phyloP scores from a whole-genome alignment of 495 filamentous ascomycete species.

The Podospora tetraspora region DNA sequence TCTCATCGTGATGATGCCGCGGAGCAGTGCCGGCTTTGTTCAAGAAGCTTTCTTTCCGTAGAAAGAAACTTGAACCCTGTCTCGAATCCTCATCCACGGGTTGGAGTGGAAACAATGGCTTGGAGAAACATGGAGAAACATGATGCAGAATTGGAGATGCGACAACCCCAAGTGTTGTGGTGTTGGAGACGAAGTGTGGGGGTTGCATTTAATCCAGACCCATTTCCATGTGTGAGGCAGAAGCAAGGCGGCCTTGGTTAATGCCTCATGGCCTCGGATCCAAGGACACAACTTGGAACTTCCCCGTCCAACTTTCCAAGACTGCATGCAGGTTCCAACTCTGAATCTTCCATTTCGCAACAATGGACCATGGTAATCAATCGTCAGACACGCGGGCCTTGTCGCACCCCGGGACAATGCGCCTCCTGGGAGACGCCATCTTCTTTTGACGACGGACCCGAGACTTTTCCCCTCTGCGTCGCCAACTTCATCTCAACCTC shows the following conservation, averaged over 20 bases:
- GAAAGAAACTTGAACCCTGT: too few species aligned
- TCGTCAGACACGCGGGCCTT: not conserved
- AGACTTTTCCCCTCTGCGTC: not conserved
- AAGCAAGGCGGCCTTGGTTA: not conserved
- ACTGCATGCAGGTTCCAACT: not conserved
- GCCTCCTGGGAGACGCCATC: not conserved
- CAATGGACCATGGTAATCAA: not conserved
- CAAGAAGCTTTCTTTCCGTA: not conserved
- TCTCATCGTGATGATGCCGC: not conserved
- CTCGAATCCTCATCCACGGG: too few species aligned
- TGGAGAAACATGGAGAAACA: not conserved
- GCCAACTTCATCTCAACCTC: not conserved
- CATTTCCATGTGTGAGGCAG: not conserved
- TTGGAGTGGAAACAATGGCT: not conserved
- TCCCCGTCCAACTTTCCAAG: not conserved
- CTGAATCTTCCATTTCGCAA: not conserved
- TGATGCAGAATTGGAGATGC: not conserved
- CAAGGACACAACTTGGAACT: constrained; percentile 12
- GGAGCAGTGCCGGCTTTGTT: not conserved
- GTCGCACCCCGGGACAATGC: not conserved
- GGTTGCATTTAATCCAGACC: not conserved
- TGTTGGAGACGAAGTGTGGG: not conserved
- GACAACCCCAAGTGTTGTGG: not conserved
- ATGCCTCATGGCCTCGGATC: constrained; percentile 16
- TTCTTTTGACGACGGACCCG: not conserved